Percentiles rank a stretch among this genome's conserved stretches.
Evolutionary conservation across 2,329 filamentous ascomycete genomes (phyloP).

Genomic region (Colletotrichum gloeosporioides): DNA sequence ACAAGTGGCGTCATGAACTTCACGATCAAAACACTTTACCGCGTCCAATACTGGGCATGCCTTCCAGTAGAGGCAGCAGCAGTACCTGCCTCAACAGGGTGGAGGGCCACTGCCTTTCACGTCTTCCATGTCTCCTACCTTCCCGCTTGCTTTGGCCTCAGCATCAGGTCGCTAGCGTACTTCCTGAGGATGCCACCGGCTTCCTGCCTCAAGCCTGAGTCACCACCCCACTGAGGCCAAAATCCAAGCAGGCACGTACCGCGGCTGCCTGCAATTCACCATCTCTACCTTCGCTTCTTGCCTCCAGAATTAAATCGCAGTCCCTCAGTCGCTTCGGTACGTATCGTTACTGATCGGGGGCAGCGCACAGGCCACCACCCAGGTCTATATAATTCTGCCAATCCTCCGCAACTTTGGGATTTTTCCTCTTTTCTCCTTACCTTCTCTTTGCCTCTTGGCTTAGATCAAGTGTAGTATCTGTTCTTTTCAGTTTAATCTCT

Average conservation of each 20-base stretch:
- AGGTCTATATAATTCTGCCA: not conserved
- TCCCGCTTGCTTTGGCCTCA: not conserved
- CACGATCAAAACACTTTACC: not conserved
- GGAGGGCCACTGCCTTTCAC: not conserved
- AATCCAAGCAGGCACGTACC: not conserved
- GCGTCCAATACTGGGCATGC: not conserved
- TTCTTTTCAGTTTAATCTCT: slow-evolving; percentile 18
- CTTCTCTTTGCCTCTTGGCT: slow-evolving; percentile 6
- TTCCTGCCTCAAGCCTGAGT: not conserved
- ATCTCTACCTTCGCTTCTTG: not conserved
- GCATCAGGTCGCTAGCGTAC: not conserved
- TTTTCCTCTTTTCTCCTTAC: not conserved
- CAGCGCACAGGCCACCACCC: not conserved
- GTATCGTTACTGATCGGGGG: not conserved
- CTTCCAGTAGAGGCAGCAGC: not conserved
- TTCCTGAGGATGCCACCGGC: not conserved
- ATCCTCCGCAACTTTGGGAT: not conserved
- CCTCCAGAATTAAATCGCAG: not conserved
- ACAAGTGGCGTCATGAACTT: not conserved
- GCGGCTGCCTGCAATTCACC: not conserved
- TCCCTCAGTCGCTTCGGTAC: not conserved
- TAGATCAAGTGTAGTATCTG: slow-evolving; percentile 21
- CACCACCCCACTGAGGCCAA: slow-evolving; percentile 7
- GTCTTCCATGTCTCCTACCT: not conserved
- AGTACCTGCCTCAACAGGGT: not conserved